phyloP scores from a whole-genome alignment of 495 filamentous ascomycete genomes.

The Lepraria neglecta region DNA sequence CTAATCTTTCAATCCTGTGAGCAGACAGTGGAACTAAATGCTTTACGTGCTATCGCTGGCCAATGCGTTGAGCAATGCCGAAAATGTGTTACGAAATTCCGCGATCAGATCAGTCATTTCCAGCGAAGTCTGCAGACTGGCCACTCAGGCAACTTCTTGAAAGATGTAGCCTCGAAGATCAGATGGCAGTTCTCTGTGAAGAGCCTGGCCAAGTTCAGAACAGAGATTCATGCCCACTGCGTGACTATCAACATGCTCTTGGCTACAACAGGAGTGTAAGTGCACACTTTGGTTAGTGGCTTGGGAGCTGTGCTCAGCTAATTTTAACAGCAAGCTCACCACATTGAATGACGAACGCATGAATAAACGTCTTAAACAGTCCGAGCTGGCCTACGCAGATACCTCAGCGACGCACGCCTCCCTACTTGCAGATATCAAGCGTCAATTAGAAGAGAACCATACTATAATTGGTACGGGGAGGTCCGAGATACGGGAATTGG shows the following conservation, averaged over 20 bases:
- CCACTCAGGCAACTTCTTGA: conserved; percentile 15
- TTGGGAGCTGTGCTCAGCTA: neutral
- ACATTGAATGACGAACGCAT: conserved; percentile 20
- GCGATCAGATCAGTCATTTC: conserved; percentile 13
- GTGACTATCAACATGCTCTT: conserved; percentile 11
- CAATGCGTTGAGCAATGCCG: conserved; percentile 19
- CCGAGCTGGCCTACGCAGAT: conserved; percentile 1
- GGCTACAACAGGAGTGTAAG: conserved; percentile 1
- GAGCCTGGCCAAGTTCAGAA: conserved; percentile 7
- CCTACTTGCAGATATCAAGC: neutral
- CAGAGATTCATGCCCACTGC: conserved; percentile 12
- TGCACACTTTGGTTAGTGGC: neutral
- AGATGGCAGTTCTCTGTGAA: conserved; percentile 8
- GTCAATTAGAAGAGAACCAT: neutral
- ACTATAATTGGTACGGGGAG: neutral
- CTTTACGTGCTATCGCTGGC: conserved; percentile 17
- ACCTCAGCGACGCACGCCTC: conserved; percentile 9
- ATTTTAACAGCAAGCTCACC: conserved; percentile 3
- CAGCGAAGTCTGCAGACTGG: conserved; percentile 4
- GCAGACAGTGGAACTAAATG: conserved; percentile 16
- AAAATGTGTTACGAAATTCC: conserved; percentile 11
- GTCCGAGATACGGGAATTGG: conserved; percentile 6
- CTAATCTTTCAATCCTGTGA: conserved; percentile 15
- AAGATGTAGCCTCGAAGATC: conserved; percentile 22
- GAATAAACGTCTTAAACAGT: conserved; percentile 13